Evolutionary conservation across 1,284 basidiomycete species (phyloP), one percentile per base, ranked within the genome.

Genomic region (Cutaneotrichosporon cyanovorans): DNA sequence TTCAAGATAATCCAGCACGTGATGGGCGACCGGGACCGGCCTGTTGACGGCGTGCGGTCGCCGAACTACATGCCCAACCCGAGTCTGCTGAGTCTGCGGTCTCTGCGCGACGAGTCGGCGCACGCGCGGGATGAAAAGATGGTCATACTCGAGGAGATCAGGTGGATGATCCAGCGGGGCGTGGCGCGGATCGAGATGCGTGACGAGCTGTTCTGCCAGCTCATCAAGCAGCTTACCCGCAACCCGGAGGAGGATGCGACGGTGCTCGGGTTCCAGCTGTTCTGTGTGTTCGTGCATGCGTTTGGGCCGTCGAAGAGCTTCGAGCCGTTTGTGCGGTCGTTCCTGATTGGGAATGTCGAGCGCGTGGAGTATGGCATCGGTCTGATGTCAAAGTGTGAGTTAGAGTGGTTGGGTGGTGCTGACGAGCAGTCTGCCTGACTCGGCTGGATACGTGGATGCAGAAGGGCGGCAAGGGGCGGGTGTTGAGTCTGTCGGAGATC

Each of bases 251-350:
- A 81, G 79, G 86, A 90, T 60, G 84, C 85, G 58, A 68, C 81
- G 28, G 88, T 91, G 72, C 83, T 83, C 58, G 90, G 89, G 22
- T 93, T 89, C 85, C 90, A 93, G 63, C 73, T 93, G 37, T 74
- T 93, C 30, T 92, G 87, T 63, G 88, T 92, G 1, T 73, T 91
- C 22, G 76, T 91, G 15, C 79, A 86, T 45, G 84, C 87, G 1
- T 93, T 93, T 65, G 85, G 87, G 4, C 90, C 90, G 0, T 90
- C 87, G 16, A 88, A 88, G 70, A 83, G 88, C 64, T 89, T 93
- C 58, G 86, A 89, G 65, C 76, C 81, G 0, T 87, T 87, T 64
- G 76, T 93, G 4, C 79, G 77, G 28, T 76, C 78, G 11, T 93
- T 90, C 71, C 80, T 92, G 38, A 78, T 82, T 49, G 79, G 80